Conservation (phyloP, 129 eudicot genomes). For the Pulicaria dysenterica region DNA sequence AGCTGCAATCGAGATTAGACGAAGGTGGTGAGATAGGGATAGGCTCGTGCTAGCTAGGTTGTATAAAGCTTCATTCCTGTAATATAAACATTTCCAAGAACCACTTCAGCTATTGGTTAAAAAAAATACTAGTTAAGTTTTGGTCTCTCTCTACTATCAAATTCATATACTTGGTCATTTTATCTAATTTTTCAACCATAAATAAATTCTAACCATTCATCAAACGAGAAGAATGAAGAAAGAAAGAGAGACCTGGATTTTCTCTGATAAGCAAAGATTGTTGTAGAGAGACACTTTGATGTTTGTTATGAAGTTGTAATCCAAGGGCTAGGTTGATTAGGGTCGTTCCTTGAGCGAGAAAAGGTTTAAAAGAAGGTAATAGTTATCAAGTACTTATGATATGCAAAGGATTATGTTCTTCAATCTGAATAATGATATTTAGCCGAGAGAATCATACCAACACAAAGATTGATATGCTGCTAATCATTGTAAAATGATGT, state of each 20-base stretch:
- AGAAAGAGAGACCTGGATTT: slow-evolving; percentile 62
- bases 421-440: background rate
- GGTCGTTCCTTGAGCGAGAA: slow-evolving; percentile 55
- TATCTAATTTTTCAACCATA: slow-evolving; percentile 16
- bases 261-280: slow-evolving; percentile 56
- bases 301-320: slow-evolving; percentile 70
- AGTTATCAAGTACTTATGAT: background rate
- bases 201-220: slow-evolving; percentile 8
- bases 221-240: background rate
- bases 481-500: slow-evolving; percentile 65
- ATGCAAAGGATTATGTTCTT: background rate
- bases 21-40: slow-evolving; percentile 82
- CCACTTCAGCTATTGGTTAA: slow-evolving; percentile 9
- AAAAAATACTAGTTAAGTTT: slow-evolving; percentile 4
- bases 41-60: slow-evolving; percentile 86
- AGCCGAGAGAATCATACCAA: slow-evolving; percentile 43
- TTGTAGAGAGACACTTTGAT: slow-evolving; percentile 70
- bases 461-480: slow-evolving; percentile 89
- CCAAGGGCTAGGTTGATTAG: slow-evolving; percentile 78
- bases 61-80: slow-evolving; percentile 85
- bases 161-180: background rate
- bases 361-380: background rate
- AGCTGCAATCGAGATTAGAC: slow-evolving; percentile 68
- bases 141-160: background rate
- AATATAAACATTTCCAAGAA: slow-evolving; percentile 15